Evolutionary conservation across 1,284 basidiomycete species (phyloP).

Genomic region (Cryptococcus maquisensis): DNA sequence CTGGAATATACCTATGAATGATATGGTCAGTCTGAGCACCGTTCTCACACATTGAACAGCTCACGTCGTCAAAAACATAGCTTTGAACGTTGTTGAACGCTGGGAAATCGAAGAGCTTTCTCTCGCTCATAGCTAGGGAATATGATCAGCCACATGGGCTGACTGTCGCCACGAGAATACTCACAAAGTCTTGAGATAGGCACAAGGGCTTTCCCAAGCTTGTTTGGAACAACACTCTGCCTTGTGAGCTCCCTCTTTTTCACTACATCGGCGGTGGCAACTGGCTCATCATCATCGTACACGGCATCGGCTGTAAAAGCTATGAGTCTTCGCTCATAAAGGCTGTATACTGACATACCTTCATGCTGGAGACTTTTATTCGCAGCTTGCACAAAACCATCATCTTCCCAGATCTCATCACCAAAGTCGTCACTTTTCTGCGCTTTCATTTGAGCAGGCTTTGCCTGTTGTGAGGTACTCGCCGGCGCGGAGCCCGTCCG

Average conservation of each 20-base stretch:
- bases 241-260: conserved; percentile 4
- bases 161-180: conserved; percentile 27
- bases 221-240: conserved; percentile 29
- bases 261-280: conserved; percentile 15
- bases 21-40: not conserved
- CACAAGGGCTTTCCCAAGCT: conserved; percentile 56
- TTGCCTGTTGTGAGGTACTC: no score
- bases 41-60: conserved; percentile 18
- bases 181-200: conserved; percentile 67
- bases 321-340: not conserved
- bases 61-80: conserved; percentile 68
- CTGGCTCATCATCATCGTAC: conserved; percentile 1
- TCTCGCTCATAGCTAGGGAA: conserved; percentile 68
- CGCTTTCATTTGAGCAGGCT: no score
- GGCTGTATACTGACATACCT: not conserved
- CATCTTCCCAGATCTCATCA: conserved; percentile 3
- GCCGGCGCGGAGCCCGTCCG: no score
- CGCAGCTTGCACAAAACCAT: not conserved
- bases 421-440: conserved; percentile 1
- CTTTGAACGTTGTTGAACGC: conserved; percentile 89
- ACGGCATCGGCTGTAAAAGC: not conserved
- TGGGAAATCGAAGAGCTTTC: conserved; percentile 75
- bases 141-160: not conserved
- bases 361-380: not conserved
- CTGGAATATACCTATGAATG: conserved; percentile 56